Evolutionary conservation across 2,329 filamentous ascomycete genomes (phyloP), one percentile per base, ranked within the genome.

Genomic region (Fusarium chaquense): DNA sequence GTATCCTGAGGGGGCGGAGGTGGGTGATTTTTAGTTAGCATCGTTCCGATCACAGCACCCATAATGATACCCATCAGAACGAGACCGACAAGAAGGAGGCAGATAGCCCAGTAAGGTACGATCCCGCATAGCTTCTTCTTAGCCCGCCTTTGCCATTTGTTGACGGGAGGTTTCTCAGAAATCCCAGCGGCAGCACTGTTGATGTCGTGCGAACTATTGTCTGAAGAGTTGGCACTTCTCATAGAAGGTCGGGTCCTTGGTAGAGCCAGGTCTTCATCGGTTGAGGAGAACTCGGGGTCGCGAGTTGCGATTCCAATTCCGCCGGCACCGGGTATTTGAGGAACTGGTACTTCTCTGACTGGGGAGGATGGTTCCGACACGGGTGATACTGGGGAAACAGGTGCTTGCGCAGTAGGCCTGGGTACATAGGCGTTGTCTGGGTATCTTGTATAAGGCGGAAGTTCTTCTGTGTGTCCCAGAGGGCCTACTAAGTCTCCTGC

Each of bases 381-480:
- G 5, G 62, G 46, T 15, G 62, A 65, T 46, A 53, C 53, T 47
- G 62, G 51, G 7, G 61, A 64, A 22, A 22, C 51, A 6, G 62
- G 45, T 22, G 67, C 53, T 38, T 63, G 46, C 6, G 65, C 58
- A 24, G 60, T 43, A 5, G 70, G 44, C 49, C 73, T 75, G 11
- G 73, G 71, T 15, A 76, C 86, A 79, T 81, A 90, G 1, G 83
- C 83, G 59, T 93, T 91, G 54, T 97, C 92, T 4, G 94, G 93
- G 79, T 97, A 98, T 77, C 93, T 87, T 16, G 93, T 93, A 77
- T 98, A 98, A 1, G 95, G 95, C 15, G 95, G 95, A 20, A 98
- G 83, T 78, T 97, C 93, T 79, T 98, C 95, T 2, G 92, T 91
- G 76, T 98, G 94, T 2, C 94, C 94, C 75, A 97, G 89, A 1